Evolutionary conservation across 2,329 filamentous ascomycete genomes (phyloP).

Genomic region (Cryphonectria parasitica): DNA sequence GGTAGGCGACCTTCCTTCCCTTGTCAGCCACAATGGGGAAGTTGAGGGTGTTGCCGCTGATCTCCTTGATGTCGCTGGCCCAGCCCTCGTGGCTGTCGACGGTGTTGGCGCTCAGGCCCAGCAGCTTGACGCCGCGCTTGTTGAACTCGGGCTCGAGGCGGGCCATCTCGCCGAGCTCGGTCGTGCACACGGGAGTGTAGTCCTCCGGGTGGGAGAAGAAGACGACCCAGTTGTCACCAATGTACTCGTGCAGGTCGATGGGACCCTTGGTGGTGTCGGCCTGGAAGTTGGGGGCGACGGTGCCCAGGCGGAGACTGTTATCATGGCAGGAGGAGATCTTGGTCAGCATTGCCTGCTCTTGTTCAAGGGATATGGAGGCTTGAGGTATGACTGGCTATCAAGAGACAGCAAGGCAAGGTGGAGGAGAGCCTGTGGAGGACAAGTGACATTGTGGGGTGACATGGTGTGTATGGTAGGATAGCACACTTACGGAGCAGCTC

Average conservation of each 20-base stretch:
- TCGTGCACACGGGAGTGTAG: slow-evolving; percentile 95
- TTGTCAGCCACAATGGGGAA: slow-evolving; percentile 87
- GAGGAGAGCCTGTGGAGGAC: not conserved
- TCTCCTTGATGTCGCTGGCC: slow-evolving; percentile 88
- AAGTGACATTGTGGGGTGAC: not conserved
- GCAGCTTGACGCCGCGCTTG: slow-evolving; percentile 86
- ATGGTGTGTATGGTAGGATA: not conserved
- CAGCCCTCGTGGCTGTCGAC: slow-evolving; percentile 82
- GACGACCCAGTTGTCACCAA: slow-evolving; percentile 78
- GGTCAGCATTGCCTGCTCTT: slow-evolving; percentile 5
- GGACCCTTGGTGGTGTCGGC: slow-evolving; percentile 78
- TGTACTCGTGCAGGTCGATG: slow-evolving; percentile 83
- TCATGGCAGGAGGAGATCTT: not conserved
- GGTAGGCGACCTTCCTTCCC: slow-evolving; percentile 72
- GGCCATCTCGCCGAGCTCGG: slow-evolving; percentile 90
- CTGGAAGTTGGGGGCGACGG: slow-evolving; percentile 78
- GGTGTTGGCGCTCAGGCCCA: slow-evolving; percentile 87
- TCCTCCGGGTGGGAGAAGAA: slow-evolving; percentile 87
- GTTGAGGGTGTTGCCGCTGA: slow-evolving; percentile 68
- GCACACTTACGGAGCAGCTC: slow-evolving; percentile 40
- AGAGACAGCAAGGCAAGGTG: not conserved
- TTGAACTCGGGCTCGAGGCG: slow-evolving; percentile 87
- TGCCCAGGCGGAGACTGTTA: slow-evolving; percentile 66
- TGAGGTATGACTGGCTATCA: not conserved
- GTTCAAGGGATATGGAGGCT: not conserved